Conservation (phyloP, 352 stramenopile genomes). For the Phytophthora idaei region DNA sequence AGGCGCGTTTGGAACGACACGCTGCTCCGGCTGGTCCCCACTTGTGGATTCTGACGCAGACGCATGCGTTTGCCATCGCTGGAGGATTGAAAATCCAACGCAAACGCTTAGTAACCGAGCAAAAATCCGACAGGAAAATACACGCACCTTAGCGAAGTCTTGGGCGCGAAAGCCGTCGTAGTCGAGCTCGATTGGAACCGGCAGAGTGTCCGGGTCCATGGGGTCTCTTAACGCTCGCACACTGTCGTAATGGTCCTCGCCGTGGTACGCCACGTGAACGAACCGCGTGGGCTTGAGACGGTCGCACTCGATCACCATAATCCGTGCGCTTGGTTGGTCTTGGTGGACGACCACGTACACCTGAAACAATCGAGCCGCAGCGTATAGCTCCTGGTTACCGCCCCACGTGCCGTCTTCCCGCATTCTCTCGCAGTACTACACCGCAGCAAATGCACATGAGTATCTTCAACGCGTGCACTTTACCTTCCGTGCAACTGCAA, state of each 20-base stretch:
- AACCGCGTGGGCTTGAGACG: slow-evolving; percentile 50
- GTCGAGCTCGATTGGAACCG: slow-evolving; percentile 57
- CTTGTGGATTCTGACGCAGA: slow-evolving; percentile 6
- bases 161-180: slow-evolving; percentile 62
- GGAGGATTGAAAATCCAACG: slow-evolving; percentile 1
- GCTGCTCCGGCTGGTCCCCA: slow-evolving; percentile 6
- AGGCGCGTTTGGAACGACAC: slow-evolving; percentile 17
- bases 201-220: slow-evolving; percentile 35
- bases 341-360: slow-evolving; percentile 83
- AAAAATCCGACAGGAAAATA: slow-evolving; percentile 21
- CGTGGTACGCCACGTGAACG: slow-evolving; percentile 71
- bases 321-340: slow-evolving; percentile 44
- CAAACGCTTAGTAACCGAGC: slow-evolving; percentile 14
- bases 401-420: slow-evolving; percentile 81
- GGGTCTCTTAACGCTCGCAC: slow-evolving; percentile 58
- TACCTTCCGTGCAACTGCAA: slow-evolving; percentile 14
- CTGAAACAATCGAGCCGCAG: slow-evolving; percentile 69
- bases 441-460: neutral
- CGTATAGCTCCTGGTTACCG: slow-evolving; percentile 85
- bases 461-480: neutral
- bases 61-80: slow-evolving; percentile 44
- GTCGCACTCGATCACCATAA: slow-evolving; percentile 82
- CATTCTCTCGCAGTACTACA: slow-evolving; percentile 82
- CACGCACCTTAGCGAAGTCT: slow-evolving; percentile 66
- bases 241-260: slow-evolving; percentile 87